A percentile compares a stretch with the other conserved stretches of the same genome.
phyloP scores from a whole-genome alignment of 768 basidiomycete genomes.

The Tremella yokohamensis region DNA sequence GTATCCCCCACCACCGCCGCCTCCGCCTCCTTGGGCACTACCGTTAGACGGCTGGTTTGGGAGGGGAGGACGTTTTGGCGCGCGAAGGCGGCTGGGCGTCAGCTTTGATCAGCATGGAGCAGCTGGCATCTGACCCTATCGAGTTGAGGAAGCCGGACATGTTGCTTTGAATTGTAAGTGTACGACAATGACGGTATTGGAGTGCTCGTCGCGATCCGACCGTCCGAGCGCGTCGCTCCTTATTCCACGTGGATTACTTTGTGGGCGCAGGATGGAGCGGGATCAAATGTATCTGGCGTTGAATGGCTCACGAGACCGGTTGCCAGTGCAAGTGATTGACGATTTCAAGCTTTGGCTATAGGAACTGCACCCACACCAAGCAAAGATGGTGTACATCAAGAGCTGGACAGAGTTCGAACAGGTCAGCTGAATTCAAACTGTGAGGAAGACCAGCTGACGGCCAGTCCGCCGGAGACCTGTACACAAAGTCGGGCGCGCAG shows the following conservation, averaged over 20 bases:
- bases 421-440: constrained; percentile 26
- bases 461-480: constrained; percentile 82
- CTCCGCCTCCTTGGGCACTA: not conserved
- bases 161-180: not conserved
- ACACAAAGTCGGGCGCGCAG: constrained; percentile 61
- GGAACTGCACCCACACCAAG: too few species aligned
- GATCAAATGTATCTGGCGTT: too few species aligned
- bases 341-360: too few species aligned
- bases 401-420: constrained; percentile 51
- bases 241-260: too few species aligned
- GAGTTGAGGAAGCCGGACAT: constrained; percentile 51
- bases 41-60: constrained; percentile 18
- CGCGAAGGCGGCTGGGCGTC: constrained; percentile 47
- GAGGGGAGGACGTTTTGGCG: constrained; percentile 45
- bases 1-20: constrained; percentile 18
- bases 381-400: constrained; percentile 48
- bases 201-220: too few species aligned
- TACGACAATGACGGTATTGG: not conserved
- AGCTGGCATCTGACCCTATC: constrained; percentile 39
- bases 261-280: too few species aligned
- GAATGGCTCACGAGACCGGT: too few species aligned
- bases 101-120: not conserved
- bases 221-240: too few species aligned
- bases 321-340: too few species aligned
- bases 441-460: too few species aligned